These are phyloP conservation scores for Kwoniella dendrophila DNA, from an alignment of 768 basidiomycete genomes.

Conservation along the genomic window DNA sequence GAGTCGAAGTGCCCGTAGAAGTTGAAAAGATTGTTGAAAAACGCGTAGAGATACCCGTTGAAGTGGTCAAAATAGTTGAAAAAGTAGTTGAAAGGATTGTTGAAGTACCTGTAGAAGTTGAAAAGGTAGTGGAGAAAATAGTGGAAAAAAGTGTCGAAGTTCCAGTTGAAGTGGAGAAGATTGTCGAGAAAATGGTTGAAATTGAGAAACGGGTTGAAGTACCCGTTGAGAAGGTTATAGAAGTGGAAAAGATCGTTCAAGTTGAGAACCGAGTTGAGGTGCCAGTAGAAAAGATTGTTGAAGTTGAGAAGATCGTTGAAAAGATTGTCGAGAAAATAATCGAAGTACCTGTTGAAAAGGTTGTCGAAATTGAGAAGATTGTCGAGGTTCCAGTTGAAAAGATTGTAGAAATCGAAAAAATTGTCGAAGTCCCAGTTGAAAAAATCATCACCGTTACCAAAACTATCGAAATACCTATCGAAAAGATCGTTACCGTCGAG, in stretches of 20 bases:
- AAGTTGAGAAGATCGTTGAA: slow-evolving; percentile 35
- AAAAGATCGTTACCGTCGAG: slow-evolving; percentile 32
- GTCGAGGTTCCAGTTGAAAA: slow-evolving; percentile 46
- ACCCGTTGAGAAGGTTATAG: slow-evolving; percentile 37
- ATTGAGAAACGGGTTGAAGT: slow-evolving; percentile 39
- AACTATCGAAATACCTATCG: slow-evolving; percentile 38
- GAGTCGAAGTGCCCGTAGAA: slow-evolving; percentile 46
- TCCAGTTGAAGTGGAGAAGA: slow-evolving; percentile 40
- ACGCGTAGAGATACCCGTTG: slow-evolving; percentile 41
- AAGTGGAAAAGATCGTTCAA: slow-evolving; percentile 48
- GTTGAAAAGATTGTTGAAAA: slow-evolving; percentile 42
- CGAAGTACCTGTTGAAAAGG: slow-evolving; percentile 39
- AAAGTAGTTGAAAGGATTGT: slow-evolving; percentile 40
- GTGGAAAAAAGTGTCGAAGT: slow-evolving; percentile 37
- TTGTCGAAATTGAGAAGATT: slow-evolving; percentile 36
- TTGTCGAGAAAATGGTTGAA: slow-evolving; percentile 46
- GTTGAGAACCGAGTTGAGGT: slow-evolving; percentile 43
- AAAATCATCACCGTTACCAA: slow-evolving; percentile 34
- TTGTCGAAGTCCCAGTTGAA: slow-evolving; percentile 45
- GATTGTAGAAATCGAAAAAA: slow-evolving; percentile 48
- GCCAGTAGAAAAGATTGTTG: slow-evolving; percentile 44
- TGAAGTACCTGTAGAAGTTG: slow-evolving; percentile 44
- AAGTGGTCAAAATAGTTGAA: slow-evolving; percentile 40
- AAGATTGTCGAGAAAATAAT: slow-evolving; percentile 41
- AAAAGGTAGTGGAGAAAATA: slow-evolving; percentile 41